These are phyloP conservation scores for Apiospora arundinis DNA, from an alignment of 2,329 filamentous ascomycete genomes.

Conservation along the genomic window DNA sequence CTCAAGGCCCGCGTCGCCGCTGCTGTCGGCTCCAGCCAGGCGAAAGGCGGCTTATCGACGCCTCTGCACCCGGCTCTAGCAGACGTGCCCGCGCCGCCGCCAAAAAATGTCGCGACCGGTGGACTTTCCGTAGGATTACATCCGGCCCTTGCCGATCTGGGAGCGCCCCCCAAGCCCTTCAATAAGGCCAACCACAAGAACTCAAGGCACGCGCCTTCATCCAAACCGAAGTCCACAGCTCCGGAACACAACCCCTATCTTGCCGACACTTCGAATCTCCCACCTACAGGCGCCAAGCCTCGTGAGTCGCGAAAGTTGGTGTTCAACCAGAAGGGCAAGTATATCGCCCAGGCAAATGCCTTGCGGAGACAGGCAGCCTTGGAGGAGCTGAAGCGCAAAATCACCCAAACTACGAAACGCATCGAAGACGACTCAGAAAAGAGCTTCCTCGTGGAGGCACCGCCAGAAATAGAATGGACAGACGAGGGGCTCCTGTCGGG, in stretches of 20 bases:
- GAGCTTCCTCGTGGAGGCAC: constrained; percentile 82
- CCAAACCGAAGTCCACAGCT: constrained; percentile 41
- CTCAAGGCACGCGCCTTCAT: constrained; percentile 24
- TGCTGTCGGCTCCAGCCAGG: constrained; percentile 55
- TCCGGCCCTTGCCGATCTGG: constrained; percentile 61
- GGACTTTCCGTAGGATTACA: constrained; percentile 71
- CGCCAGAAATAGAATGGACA: constrained; percentile 96
- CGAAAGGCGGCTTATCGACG: constrained; percentile 65
- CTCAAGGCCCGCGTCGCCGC: constrained; percentile 82
- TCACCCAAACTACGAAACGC: constrained; percentile 85
- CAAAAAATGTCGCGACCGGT: constrained; percentile 45
- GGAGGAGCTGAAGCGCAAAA: constrained; percentile 93
- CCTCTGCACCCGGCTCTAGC: constrained; percentile 72
- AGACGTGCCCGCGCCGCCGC: not conserved
- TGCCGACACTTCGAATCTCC: constrained; percentile 66
- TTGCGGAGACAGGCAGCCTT: constrained; percentile 85
- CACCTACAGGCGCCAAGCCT: constrained; percentile 65
- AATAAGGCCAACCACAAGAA: constrained; percentile 46
- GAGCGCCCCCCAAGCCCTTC: constrained; percentile 30
- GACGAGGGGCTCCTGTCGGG: constrained; percentile 86
- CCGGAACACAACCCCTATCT: constrained; percentile 74
- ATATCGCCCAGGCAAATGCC: constrained; percentile 91
- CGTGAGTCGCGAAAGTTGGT: constrained; percentile 78
- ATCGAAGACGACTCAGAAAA: constrained; percentile 93
- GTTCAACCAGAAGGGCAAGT: constrained; percentile 97